These are phyloP conservation scores for Carex parvula DNA, from an alignment of 176 grass and related monocot genomes.

Conservation along the genomic window DNA sequence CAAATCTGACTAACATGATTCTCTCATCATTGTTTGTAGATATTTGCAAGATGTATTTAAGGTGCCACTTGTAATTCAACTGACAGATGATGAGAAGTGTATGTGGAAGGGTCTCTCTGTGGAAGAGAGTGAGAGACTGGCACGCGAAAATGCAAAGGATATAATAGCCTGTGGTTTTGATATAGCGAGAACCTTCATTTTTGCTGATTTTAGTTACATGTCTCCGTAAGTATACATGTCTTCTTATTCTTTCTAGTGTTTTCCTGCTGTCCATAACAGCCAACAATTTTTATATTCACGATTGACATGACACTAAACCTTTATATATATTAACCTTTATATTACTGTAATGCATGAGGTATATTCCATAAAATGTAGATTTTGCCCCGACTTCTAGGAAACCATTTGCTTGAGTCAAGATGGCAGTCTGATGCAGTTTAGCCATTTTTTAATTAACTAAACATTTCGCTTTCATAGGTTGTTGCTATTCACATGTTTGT, in stretches of 20 bases:
- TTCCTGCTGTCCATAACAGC: neutral
- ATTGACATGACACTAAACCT: neutral
- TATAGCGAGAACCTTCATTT: slow-evolving; percentile 82
- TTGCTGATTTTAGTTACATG: slow-evolving; percentile 77
- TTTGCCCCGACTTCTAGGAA: neutral
- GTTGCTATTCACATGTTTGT: neutral
- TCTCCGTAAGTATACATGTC: slow-evolving; percentile 55
- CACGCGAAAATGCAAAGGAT: slow-evolving; percentile 94
- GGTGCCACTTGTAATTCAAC: slow-evolving; percentile 89
- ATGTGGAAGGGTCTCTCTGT: slow-evolving; percentile 79
- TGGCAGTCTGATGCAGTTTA: neutral
- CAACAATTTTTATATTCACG: neutral
- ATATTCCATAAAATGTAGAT: neutral
- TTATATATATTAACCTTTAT: neutral
- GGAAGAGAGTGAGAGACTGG: slow-evolving; percentile 80
- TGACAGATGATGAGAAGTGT: slow-evolving; percentile 92
- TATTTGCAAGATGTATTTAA: slow-evolving; percentile 97
- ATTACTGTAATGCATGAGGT: neutral
- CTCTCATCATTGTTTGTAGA: slow-evolving; percentile 32
- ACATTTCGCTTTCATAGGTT: neutral
- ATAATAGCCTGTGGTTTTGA: slow-evolving; percentile 97
- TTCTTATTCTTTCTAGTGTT: slow-evolving; percentile 4
- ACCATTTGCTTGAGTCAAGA: neutral
- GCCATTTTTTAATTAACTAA: neutral
- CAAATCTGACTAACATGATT: slow-evolving; percentile 8